Evolutionary conservation across 148 eudicot species (phyloP), one percentile per base, ranked within the genome.

Genomic region (Oxyria digyna): DNA sequence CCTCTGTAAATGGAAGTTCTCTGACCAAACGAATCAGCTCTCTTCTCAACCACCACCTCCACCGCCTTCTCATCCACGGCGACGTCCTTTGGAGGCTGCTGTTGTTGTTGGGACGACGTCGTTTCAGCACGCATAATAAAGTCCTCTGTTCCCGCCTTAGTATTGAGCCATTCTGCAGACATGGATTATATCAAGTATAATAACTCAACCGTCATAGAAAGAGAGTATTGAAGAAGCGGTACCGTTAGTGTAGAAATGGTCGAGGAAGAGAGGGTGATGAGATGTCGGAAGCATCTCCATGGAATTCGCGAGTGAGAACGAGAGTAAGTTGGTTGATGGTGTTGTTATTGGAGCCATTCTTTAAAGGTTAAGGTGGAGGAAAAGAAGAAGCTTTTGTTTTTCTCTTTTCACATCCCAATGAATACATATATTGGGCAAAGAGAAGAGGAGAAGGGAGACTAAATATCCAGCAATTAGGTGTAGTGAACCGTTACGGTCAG

Each of bases 1-100:
- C 98, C 98, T 77, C 98, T 80, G 83, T 89, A 93, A 71, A 93
- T 86, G 8, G 98, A 93, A 23, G 98, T 93, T 62, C 98, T 79
- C 55, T 89, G 96, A 3, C 98, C 98, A 77, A 93, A 87, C 33
- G 91, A 86, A 73, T 89, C 95, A 21, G 76, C 63, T 73, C 81
- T 87, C 83, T 87, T 93, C 40, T 76, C 81, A 64, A 45, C 80
- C 9, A 67, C 75, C 81, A 50, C 41, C 41, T 8, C 8, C 41
- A 10, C 41, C 41, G 41, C 75, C 79, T 40, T 1, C 73, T 20
- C 18, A 52, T 64, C 3, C 23, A 13, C 63, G 57, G 62, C 52
- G 81, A 73, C 11, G 67, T 79, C 79, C 77, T 81, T 71, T 40
- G 0, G 65, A 67, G 3, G n/a, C 66, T 13, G 59, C 49, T 7